Base-by-base conservation (phyloP, 2,329 filamentous ascomycete genomes). In the Xylaria sp. region DNA sequence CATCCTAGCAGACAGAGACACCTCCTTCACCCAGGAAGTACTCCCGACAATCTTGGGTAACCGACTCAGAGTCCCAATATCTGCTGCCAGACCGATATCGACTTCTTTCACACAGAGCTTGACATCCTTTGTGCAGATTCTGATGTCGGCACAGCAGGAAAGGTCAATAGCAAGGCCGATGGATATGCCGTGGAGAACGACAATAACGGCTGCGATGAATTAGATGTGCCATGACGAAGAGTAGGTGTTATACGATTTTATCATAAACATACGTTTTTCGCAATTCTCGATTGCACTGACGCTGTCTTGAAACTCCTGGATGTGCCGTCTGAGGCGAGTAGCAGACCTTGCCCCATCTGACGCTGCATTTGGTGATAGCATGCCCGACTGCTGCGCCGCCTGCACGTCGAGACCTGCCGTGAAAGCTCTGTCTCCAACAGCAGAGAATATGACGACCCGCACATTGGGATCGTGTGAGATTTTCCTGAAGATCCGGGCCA, bases 361-460 rank as follows among this genome's bases (percentile, higher is more conserved):
- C 15, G 68, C 62, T 3, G 70, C 71, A 3, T 69, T 67, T 28
- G 74, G 74, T 17, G 73, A 71, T 31, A 85, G 72, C 19, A 85
- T 72, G 1, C 81, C 77, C 35, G 82, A 81, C 70, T 86, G 72
- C 12, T 83, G 83, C 12, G 90, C 89, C 7, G 89, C 88, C 73
- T 89, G 83, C 54, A 97, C 89, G 76, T 98, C 94, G 19, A 98
- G 81, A 0, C 94, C 94, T 0, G 92, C 84, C 2, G 91, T 94
- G 80, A 97, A 98, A 31, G 92, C 94, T 69, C 88, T 86, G 46
- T 92, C 87, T 42, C 94, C 94, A 19, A 90, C 89, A 57, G 91
- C 93, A 25, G 90, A 92, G 69, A 97, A 82, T 65, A 97, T 79
- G 60, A 97, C 84, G 66, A 85, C 87, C 66, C 94, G 91, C 58